A percentile compares a stretch with the other conserved stretches of the same genome.
Conservation (phyloP, 2,329 filamentous ascomycete genomes). For the Berkeleyomyces basicola region DNA sequence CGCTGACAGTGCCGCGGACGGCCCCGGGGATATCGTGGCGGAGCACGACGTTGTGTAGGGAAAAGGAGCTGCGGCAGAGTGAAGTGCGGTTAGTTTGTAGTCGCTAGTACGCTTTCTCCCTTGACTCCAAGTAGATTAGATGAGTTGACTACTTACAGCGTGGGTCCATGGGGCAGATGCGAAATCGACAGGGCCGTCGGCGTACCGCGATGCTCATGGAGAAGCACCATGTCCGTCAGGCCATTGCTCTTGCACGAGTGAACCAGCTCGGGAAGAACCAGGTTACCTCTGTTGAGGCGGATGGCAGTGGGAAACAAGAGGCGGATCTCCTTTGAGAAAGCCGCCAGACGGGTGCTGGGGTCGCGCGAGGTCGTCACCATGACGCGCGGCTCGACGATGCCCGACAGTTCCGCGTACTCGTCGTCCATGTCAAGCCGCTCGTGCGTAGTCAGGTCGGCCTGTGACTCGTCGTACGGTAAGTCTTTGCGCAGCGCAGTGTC, state of each 20-base stretch:
- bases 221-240: conserved; percentile 67
- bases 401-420: conserved; percentile 82
- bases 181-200: conserved; percentile 79
- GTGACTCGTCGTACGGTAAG: conserved; percentile 84
- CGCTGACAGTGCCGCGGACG: conserved; percentile 71
- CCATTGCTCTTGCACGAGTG: conserved; percentile 64
- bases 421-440: conserved; percentile 66
- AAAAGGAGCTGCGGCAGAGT: conserved; percentile 50
- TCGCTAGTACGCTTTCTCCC: not conserved
- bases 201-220: conserved; percentile 85
- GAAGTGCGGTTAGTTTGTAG: not conserved
- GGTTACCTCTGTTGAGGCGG: conserved; percentile 77
- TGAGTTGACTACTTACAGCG: conserved; percentile 29
- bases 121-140: conserved; percentile 35
- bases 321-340: conserved; percentile 85
- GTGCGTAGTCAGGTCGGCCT: conserved; percentile 46
- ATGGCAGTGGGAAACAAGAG: conserved; percentile 72
- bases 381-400: conserved; percentile 68
- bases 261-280: conserved; percentile 74
- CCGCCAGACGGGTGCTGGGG: conserved; percentile 66
- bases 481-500: conserved; percentile 73
- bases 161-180: conserved; percentile 79
- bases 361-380: conserved; percentile 84
- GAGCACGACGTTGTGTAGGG: conserved; percentile 80
- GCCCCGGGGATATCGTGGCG: conserved; percentile 85